phyloP scores from a whole-genome alignment of 2,329 filamentous ascomycete genomes.

The Epichloe baconii region DNA sequence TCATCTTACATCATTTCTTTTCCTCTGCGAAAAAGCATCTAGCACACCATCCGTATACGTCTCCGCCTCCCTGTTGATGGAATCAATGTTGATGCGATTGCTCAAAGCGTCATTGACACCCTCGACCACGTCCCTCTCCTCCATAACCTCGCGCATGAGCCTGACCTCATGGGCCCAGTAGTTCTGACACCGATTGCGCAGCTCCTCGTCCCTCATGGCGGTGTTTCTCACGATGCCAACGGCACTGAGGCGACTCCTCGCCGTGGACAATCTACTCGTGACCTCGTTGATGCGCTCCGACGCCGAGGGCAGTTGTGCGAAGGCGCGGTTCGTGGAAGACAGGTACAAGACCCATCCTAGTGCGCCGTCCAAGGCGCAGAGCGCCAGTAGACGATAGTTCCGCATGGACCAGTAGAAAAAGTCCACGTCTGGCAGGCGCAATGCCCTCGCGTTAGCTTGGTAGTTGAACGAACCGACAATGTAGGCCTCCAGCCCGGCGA shows the following conservation, averaged over 20 bases:
- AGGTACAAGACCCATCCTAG: slow-evolving; percentile 60
- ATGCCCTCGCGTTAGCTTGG: slow-evolving; percentile 47
- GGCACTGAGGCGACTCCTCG: slow-evolving; percentile 56
- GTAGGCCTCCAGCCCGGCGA: slow-evolving; percentile 55
- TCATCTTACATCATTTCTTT: background rate
- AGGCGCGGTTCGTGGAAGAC: slow-evolving; percentile 66
- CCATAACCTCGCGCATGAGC: slow-evolving; percentile 61
- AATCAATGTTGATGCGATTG: slow-evolving; percentile 48
- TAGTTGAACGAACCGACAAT: slow-evolving; percentile 51
- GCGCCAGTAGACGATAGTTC: slow-evolving; percentile 45
- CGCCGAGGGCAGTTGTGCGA: slow-evolving; percentile 46
- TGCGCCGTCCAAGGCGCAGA: slow-evolving; percentile 51
- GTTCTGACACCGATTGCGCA: slow-evolving; percentile 50
- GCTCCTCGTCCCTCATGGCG: slow-evolving; percentile 54
- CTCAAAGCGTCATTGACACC: slow-evolving; percentile 54
- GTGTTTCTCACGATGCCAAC: slow-evolving; percentile 71
- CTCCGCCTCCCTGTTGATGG: slow-evolving; percentile 51
- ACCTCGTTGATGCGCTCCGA: slow-evolving; percentile 53
- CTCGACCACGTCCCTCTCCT: slow-evolving; percentile 62
- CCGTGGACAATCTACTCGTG: slow-evolving; percentile 41
- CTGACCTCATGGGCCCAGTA: slow-evolving; percentile 76
- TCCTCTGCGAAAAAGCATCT: slow-evolving; percentile 14
- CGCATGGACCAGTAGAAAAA: slow-evolving; percentile 60
- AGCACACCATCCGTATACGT: slow-evolving; percentile 37
- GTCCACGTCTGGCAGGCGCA: slow-evolving; percentile 50